Evolutionary conservation across 2,329 filamentous ascomycete species (phyloP), one percentile per base, ranked within the genome.

Genomic region (Geosmithia morbida): DNA sequence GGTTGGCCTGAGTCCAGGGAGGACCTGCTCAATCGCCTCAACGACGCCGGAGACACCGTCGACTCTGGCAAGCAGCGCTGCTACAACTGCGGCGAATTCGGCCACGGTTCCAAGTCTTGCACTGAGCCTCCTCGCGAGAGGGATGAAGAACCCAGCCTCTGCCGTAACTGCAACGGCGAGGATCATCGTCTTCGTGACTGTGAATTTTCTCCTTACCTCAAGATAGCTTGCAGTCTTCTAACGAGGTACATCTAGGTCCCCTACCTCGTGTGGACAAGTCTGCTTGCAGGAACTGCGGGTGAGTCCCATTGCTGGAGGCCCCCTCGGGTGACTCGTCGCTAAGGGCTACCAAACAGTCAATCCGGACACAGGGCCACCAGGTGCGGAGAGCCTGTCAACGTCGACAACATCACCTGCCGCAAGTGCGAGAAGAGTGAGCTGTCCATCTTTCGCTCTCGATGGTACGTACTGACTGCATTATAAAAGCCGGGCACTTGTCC

Each of bases 131-230:
- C 68, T 52, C 50, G 59, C 0, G 77, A 81, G 56, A 63, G 57
- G 20, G 19, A 30, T 4, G 58, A 61, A 2, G 63, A 71, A 41
- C 56, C 61, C 14, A 71, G 84, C 45, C 69, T 67, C 44, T 87
- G 83, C 59, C 74, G 68, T 64, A 82, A 86, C 64, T 87, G 83
- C 53, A 65, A 71, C 3, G 69, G 72, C 40, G 63, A 69, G 22
- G 82, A 81, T 10, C 83, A 87, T 55, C 80, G 82, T 49, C 64
- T 81, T 46, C 78, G 83, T 46, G 81, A 87, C 53, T 87, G 83
- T 79, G 56, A 62, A 74, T 19, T 22, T 7, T 4, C 17, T 19
- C 19, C n/a, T 43, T 37, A n/a, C 18, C 33, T 13, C 39, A 19
- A 19, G 20, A 22, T 42, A 11, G 6, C 13, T 19, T 43, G 26